Percentiles rank a stretch among this genome's conserved stretches.
phyloP scores from a whole-genome alignment of 2,329 filamentous ascomycete species.

The Cylindrodendrum hubeiense region DNA sequence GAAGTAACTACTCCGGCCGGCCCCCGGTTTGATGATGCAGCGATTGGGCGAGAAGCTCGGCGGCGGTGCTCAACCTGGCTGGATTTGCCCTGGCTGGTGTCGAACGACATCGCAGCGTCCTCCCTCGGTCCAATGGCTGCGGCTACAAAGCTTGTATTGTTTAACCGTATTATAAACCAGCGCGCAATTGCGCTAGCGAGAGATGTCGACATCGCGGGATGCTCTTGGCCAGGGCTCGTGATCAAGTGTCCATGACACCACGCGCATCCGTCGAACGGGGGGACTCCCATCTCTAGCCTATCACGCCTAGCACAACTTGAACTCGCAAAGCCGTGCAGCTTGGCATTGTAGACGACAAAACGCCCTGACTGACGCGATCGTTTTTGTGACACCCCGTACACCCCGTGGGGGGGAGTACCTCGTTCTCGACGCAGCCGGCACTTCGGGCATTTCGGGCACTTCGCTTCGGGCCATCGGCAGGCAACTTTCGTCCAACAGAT shows the following conservation, averaged over 20 bases:
- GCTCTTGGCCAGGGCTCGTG: neutral
- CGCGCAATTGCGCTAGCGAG: neutral
- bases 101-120: neutral
- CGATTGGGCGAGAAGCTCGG: neutral
- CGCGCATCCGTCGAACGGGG: neutral
- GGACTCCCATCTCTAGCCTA: neutral
- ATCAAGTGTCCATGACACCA: neutral
- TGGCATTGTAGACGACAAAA: constrained; percentile 17
- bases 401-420: neutral
- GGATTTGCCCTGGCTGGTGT: neutral
- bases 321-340: constrained; percentile 4
- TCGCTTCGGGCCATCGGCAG: constrained; percentile 31
- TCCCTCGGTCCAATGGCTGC: neutral
- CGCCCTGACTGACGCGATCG: constrained; percentile 6
- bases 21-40: neutral
- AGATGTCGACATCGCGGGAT: constrained; percentile 2
- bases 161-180: neutral
- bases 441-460: constrained; percentile 4
- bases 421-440: neutral
- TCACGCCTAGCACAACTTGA: neutral
- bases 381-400: neutral
- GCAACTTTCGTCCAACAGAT: constrained; percentile 19
- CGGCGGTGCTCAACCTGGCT: neutral
- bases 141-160: neutral
- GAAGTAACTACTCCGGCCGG: no score